Evolutionary conservation across 805 yeast species (phyloP).

Genomic region (Candida anglica): DNA sequence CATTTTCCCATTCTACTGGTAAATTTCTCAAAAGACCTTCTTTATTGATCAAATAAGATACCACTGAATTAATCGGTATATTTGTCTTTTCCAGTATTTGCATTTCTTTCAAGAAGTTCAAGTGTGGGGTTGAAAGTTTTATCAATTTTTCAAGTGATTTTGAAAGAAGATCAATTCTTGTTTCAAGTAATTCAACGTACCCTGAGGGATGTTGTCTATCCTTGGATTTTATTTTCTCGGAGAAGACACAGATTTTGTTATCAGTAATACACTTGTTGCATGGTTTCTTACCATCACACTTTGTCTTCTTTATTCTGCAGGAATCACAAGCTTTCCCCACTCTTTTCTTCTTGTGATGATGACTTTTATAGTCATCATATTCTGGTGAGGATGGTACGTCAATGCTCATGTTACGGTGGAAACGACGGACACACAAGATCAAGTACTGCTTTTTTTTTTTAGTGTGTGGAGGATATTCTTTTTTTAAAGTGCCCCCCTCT

Average conservation of each 20-base stretch:
- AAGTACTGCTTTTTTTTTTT: too few relatives aligned
- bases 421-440: too few relatives aligned
- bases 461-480: neutral
- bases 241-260: constrained; percentile 56
- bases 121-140: constrained; percentile 23
- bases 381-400: constrained; percentile 4
- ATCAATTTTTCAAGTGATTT: constrained; percentile 44
- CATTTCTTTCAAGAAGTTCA: constrained; percentile 21
- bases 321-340: constrained; percentile 65
- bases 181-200: constrained; percentile 61
- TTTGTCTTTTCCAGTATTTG: constrained; percentile 12
- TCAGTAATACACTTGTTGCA: constrained; percentile 53
- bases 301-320: constrained; percentile 59
- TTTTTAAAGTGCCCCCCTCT: too few relatives aligned
- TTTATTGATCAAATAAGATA: constrained; percentile 37
- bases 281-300: constrained; percentile 61
- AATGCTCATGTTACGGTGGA: neutral
- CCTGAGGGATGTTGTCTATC: constrained; percentile 58
- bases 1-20: constrained; percentile 44
- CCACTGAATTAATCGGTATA: constrained; percentile 46
- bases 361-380: constrained; percentile 2
- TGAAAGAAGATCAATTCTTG: constrained; percentile 50
- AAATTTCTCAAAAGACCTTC: constrained; percentile 34
- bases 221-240: constrained; percentile 49
- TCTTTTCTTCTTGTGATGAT: constrained; percentile 39